phyloP scores from a whole-genome alignment of 768 basidiomycete species.

The Fistulinella prunicolor region DNA sequence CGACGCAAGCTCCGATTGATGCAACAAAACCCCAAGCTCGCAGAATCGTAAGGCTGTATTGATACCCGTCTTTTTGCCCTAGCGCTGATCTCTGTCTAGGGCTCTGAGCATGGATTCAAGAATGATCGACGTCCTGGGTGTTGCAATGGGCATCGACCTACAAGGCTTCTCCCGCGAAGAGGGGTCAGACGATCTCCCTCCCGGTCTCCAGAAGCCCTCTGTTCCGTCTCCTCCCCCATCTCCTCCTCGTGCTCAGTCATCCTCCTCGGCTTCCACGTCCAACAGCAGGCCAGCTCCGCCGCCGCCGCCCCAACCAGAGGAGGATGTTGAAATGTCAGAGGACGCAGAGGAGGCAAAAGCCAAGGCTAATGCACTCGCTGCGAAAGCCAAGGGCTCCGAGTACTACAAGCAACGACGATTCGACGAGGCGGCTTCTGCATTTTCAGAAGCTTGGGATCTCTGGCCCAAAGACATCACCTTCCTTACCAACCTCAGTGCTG shows the following conservation, averaged over 20 bases:
- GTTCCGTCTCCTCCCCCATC: constrained; percentile 24
- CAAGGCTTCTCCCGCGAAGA: constrained; percentile 81
- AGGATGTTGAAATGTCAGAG: constrained; percentile 65
- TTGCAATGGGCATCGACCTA: constrained; percentile 90
- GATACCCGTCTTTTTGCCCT: background rate
- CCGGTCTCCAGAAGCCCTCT: constrained; percentile 42
- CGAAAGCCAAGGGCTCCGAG: constrained; percentile 74
- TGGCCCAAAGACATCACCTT: constrained; percentile 94
- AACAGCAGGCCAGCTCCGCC: constrained; percentile 35
- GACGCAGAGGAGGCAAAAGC: constrained; percentile 68
- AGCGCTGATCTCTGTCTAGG: constrained; percentile 30
- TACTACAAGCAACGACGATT: constrained; percentile 89
- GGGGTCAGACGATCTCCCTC: constrained; percentile 77
- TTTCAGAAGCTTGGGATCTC: constrained; percentile 86
- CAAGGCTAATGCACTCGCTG: constrained; percentile 74
- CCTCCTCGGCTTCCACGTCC: constrained; percentile 45
- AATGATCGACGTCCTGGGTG: constrained; percentile 93
- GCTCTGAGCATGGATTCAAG: constrained; percentile 72
- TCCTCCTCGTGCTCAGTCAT: constrained; percentile 28
- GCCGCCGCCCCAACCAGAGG: constrained; percentile 38
- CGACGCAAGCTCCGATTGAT: constrained; percentile 53
- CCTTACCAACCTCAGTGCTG: constrained; percentile 88
- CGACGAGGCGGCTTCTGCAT: constrained; percentile 68
- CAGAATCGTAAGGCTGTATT: constrained; percentile 44
- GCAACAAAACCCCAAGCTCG: constrained; percentile 66